Base-by-base conservation (phyloP, 192 early-diverging fungal species). In the Umbelopsis sp. region DNA sequence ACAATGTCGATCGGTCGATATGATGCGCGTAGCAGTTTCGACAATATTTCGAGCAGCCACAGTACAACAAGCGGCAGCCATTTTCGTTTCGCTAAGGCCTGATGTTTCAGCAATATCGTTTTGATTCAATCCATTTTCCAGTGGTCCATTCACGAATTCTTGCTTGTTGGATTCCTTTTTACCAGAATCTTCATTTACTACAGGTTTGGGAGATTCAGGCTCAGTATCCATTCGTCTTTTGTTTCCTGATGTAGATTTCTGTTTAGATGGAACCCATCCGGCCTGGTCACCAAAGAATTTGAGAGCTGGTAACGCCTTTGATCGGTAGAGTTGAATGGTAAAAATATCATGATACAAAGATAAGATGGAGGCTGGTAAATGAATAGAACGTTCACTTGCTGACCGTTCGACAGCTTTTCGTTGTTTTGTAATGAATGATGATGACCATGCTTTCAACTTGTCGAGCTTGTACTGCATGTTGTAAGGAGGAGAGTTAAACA, bases 221-320 rank as follows among this genome's bases (percentile, higher is more conserved):
- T 62, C 56, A 62, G 56, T 62, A 0, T 62, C 56, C 29, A 62
- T 29, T 2, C 56, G 56, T 32, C 56, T 11, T 34, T 62, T 62
- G 6, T 5, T 29, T 20, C 31, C 31, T 34, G 31, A 20, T 2
- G 26, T 29, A 29, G 56, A 5, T n/a, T 34, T 29, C 17, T 62
- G 56, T 62, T 62, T 62, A 17, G 56, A 62, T 31, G 56, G 56
- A 20, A 62, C 56, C 56, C 56, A 62, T 29, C 56, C 56, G 20
- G 56, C 56, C 17, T 26, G 29, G n/a, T 62, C 31, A 17, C 56
- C 56, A 62, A 62, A 62, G 4, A 62, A 29, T 34, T 62, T 62
- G 12, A 62, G 56, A 29, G 56, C 56, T 11, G 56, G 56, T 12
- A 62, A 62, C 12, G 56, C 56, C 26, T 32, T 62, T 20, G 56